phyloP scores from a whole-genome alignment of 176 grass and related monocot species.

The Leersia perrieri region DNA sequence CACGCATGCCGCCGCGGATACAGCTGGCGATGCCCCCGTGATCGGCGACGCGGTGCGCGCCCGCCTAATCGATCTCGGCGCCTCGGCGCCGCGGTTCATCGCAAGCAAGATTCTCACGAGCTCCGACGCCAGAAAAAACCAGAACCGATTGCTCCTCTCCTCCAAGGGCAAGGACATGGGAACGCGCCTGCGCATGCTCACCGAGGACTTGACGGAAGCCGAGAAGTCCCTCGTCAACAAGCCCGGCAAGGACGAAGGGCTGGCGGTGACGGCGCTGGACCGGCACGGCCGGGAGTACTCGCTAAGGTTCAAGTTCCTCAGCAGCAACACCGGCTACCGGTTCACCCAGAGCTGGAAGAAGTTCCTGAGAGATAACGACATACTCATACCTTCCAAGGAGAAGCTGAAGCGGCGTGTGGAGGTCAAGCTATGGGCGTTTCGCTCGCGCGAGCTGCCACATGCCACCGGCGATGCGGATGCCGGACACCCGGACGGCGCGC shows the following conservation, averaged over 20 bases:
- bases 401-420: background rate
- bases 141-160: background rate
- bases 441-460: background rate
- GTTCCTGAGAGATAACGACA: background rate
- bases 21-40: background rate
- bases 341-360: background rate
- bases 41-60: background rate
- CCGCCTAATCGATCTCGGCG: background rate
- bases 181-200: background rate
- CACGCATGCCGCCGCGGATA: background rate
- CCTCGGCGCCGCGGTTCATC: background rate
- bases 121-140: background rate
- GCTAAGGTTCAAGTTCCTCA: background rate
- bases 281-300: background rate
- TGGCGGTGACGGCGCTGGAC: background rate
- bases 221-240: background rate
- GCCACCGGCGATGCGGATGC: background rate
- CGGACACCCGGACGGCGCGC: background rate
- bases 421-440: conserved; percentile 6
- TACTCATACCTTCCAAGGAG: background rate
- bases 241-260: background rate
- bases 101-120: background rate
- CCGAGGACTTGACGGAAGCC: background rate
- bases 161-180: background rate
- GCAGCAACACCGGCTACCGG: background rate